Evolutionary conservation across 192 early-diverging fungal genomes (phyloP).

Genomic region (Entomortierella parvispora): DNA sequence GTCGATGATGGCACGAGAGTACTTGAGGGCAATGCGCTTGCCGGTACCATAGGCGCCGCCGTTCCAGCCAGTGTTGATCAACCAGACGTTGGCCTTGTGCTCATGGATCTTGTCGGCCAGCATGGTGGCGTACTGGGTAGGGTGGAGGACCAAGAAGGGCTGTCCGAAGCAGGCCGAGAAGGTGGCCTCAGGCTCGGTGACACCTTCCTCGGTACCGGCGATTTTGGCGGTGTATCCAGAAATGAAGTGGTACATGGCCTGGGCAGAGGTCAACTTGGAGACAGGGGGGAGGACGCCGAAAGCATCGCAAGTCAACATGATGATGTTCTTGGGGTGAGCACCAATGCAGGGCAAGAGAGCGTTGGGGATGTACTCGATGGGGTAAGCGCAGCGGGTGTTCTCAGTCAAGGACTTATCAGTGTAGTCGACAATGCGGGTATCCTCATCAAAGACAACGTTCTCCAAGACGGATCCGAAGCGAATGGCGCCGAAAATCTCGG

Average conservation of each 20-base stretch:
- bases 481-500: slow-evolving; percentile 98
- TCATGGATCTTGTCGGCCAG: slow-evolving; percentile 93
- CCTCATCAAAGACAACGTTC: slow-evolving; percentile 89
- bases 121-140: slow-evolving; percentile 96
- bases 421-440: slow-evolving; percentile 86
- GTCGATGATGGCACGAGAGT: slow-evolving; percentile 97
- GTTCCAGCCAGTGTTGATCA: slow-evolving; percentile 99
- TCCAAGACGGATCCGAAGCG: slow-evolving; percentile 95
- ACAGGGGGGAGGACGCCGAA: slow-evolving; percentile 96
- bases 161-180: slow-evolving; percentile 95
- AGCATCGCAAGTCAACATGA: slow-evolving; percentile 96
- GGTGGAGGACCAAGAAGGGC: slow-evolving; percentile 97
- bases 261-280: slow-evolving; percentile 86
- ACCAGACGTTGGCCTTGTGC: slow-evolving; percentile 91
- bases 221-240: slow-evolving; percentile 98
- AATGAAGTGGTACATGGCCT: slow-evolving; percentile 98
- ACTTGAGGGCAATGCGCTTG: slow-evolving; percentile 96
- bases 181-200: slow-evolving; percentile 90
- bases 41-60: slow-evolving; percentile 93
- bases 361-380: slow-evolving; percentile 94
- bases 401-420: slow-evolving; percentile 85
- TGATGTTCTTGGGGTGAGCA: slow-evolving; percentile 92
- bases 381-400: slow-evolving; percentile 97
- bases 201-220: slow-evolving; percentile 95
- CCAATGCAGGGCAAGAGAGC: slow-evolving; percentile 94